A percentile compares a stretch with the other conserved stretches of the same genome.
Evolutionary conservation across 176 grass and related monocot species (phyloP).

Genomic region (Neostapfia colusana): DNA sequence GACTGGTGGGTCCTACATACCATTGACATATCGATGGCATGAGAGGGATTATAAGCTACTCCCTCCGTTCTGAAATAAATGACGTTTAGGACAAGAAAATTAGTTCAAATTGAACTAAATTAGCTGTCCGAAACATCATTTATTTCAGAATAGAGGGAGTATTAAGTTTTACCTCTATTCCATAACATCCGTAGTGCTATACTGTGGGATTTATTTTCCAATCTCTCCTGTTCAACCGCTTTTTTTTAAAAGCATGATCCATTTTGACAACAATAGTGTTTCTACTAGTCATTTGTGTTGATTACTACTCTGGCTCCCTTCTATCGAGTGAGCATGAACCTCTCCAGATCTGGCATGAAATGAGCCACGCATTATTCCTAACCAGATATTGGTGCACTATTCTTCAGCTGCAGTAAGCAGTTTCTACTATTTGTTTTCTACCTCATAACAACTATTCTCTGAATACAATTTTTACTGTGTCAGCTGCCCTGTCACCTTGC

Average conservation of each 20-base stretch:
- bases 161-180: background rate
- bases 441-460: constrained; percentile 8
- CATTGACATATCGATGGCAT: background rate
- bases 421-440: constrained; percentile 6
- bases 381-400: background rate
- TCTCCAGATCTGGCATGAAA: constrained; percentile 6
- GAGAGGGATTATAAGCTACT: too few relatives aligned
- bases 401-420: background rate
- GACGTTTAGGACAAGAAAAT: too few relatives aligned
- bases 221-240: background rate
- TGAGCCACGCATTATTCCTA: background rate
- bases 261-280: constrained; percentile 20
- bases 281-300: background rate
- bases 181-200: background rate
- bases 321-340: background rate
- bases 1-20: too few relatives aligned
- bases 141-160: too few relatives aligned
- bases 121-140: too few relatives aligned
- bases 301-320: background rate
- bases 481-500: background rate
- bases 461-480: too few relatives aligned
- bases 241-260: background rate
- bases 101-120: too few relatives aligned
- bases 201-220: background rate
- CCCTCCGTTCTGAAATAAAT: too few relatives aligned